Conservation (phyloP, 768 basidiomycete genomes). For the Chiua virens region DNA sequence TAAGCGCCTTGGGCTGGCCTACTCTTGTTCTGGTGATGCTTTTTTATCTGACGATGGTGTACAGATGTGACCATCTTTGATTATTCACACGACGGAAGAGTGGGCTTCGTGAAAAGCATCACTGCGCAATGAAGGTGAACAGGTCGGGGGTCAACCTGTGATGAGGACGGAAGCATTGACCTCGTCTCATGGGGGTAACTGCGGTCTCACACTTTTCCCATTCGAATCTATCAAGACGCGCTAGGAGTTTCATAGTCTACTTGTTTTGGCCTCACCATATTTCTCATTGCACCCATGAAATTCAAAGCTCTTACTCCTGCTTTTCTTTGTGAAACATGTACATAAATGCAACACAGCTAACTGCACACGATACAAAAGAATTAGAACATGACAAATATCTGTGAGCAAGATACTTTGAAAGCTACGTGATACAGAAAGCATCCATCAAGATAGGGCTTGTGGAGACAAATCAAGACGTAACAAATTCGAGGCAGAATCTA, state of each 20-base stretch:
- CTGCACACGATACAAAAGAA: not conserved
- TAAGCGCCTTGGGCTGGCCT: slow-evolving; percentile 32
- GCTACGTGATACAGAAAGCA: slow-evolving; percentile 9
- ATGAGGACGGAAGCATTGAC: too few species aligned
- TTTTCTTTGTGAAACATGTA: too few species aligned
- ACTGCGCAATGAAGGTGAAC: slow-evolving; percentile 30
- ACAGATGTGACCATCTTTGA: slow-evolving; percentile 64
- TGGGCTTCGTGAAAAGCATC: slow-evolving; percentile 59
- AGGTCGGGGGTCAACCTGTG: too few species aligned
- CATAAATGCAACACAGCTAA: too few species aligned
- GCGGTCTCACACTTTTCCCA: too few species aligned
- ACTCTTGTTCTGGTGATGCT: not conserved
- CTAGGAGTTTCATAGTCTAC: too few species aligned
- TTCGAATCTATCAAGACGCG: too few species aligned
- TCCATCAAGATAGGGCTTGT: not conserved
- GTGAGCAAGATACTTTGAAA: slow-evolving; percentile 1
- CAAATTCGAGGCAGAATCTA: not conserved
- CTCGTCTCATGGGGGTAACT: too few species aligned
- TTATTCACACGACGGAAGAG: slow-evolving; percentile 50
- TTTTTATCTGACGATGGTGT: not conserved
- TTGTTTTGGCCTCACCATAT: too few species aligned
- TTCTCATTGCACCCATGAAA: too few species aligned
- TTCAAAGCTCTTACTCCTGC: too few species aligned
- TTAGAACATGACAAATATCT: not conserved
- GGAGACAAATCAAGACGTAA: not conserved